A percentile compares a stretch with the other conserved stretches of the same genome.
These are phyloP conservation scores for Cadophora malorum DNA, from an alignment of 2,329 filamentous ascomycete species.

Conservation along the genomic window DNA sequence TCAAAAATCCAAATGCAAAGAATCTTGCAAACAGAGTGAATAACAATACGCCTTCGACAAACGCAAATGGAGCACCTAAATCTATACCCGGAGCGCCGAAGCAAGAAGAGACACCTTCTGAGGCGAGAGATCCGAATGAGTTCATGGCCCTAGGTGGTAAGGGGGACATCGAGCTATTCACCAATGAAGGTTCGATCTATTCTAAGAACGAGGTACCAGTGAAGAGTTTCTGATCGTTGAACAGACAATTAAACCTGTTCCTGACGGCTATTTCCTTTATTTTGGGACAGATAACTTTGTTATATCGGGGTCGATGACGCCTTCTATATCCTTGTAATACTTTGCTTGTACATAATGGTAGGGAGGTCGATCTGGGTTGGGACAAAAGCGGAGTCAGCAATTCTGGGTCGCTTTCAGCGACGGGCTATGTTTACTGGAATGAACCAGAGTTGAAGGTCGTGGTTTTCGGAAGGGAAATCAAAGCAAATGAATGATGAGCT, in stretches of 20 bases:
- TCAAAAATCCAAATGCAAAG: conserved; percentile 66
- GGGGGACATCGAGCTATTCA: conserved; percentile 81
- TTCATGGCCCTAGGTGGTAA: conserved; percentile 87
- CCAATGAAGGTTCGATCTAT: conserved; percentile 63
- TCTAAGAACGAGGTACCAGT: conserved; percentile 46
- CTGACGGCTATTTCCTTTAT: conserved; percentile 1
- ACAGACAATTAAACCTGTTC: conserved; percentile 8
- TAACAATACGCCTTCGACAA: conserved; percentile 47
- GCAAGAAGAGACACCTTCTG: conserved; percentile 71
- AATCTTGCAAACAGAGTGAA: conserved; percentile 51
- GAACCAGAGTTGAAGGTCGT: not conserved
- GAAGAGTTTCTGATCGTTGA: conserved; percentile 19
- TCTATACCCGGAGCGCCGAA: conserved; percentile 44
- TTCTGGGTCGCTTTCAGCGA: not conserved
- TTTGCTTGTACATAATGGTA: conserved; percentile 30
- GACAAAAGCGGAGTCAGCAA: conserved; percentile 28
- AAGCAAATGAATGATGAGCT: not conserved
- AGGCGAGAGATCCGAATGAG: conserved; percentile 71
- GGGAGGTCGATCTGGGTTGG: conserved; percentile 10
- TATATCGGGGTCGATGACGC: conserved; percentile 15
- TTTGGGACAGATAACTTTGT: conserved; percentile 14
- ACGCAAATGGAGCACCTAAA: conserved; percentile 38
- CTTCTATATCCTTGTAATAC: conserved; percentile 29
- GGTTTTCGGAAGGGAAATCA: not conserved
- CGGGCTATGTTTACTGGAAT: not conserved